Evolutionary conservation across 2,329 filamentous ascomycete species (phyloP).

Genomic region (Pestalotiopsis sp.): DNA sequence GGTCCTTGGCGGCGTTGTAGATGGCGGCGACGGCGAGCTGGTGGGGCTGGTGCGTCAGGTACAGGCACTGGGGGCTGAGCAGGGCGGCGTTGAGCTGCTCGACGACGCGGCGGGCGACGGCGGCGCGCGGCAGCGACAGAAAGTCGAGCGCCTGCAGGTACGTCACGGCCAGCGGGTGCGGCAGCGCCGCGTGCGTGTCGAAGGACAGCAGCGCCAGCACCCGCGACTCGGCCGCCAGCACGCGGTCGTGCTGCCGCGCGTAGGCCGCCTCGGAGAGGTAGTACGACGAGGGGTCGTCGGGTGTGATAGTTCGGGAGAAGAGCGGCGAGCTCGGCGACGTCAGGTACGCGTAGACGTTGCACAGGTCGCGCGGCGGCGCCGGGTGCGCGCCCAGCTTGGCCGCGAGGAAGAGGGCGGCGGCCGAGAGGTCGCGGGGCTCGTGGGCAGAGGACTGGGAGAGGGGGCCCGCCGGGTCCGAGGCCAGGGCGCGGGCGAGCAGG

Average conservation of each 20-base stretch:
- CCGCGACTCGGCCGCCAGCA: conserved; percentile 76
- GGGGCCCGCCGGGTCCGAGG: conserved; percentile 53
- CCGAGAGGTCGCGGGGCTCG: conserved; percentile 74
- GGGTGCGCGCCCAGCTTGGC: conserved; percentile 81
- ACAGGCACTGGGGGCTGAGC: conserved; percentile 84
- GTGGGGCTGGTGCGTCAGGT: conserved; percentile 88
- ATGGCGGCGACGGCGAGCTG: conserved; percentile 85
- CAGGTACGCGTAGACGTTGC: conserved; percentile 86
- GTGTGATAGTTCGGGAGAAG: conserved; percentile 42
- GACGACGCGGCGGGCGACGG: conserved; percentile 66
- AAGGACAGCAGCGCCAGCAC: conserved; percentile 79
- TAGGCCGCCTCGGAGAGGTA: conserved; percentile 77
- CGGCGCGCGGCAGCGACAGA: conserved; percentile 44
- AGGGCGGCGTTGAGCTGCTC: conserved; percentile 85
- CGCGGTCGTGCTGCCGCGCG: conserved; percentile 60
- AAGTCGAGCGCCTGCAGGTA: conserved; percentile 90
- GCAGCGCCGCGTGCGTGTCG: conserved; percentile 81
- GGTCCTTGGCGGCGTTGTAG: conserved; percentile 83
- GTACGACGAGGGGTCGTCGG: conserved; percentile 54
- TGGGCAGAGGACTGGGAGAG: conserved; percentile 46
- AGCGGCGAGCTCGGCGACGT: conserved; percentile 62
- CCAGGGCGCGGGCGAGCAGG: conserved; percentile 79
- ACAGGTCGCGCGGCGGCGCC: conserved; percentile 75
- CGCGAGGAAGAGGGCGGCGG: conserved; percentile 77
- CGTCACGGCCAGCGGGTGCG: conserved; percentile 84